Percentiles rank a stretch among this genome's conserved stretches.
Conservation (phyloP, 768 basidiomycete species). For the Sistotremastrum niveocremeum region DNA sequence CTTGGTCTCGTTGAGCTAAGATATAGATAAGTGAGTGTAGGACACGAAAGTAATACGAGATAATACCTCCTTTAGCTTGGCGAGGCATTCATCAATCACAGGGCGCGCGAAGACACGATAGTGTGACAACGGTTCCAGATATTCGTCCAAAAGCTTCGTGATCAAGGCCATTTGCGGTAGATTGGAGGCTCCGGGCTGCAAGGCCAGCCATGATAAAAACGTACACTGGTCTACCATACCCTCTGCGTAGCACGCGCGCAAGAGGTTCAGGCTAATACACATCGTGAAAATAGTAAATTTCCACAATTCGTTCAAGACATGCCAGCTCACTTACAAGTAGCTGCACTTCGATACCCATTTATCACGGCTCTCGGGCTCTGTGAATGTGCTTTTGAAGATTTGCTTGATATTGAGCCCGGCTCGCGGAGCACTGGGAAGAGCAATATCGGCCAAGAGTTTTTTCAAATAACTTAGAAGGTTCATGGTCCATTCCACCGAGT, state of each 20-base stretch:
- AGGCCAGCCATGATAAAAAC: slow-evolving; percentile 67
- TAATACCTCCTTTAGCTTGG: slow-evolving; percentile 51
- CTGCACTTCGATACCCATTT: slow-evolving; percentile 68
- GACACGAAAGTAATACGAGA: slow-evolving; percentile 53
- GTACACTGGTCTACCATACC: slow-evolving; percentile 68
- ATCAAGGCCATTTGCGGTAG: slow-evolving; percentile 73
- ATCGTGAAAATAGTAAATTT: background rate
- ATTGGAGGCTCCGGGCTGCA: slow-evolving; percentile 65
- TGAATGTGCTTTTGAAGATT: slow-evolving; percentile 69
- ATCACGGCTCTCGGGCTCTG: slow-evolving; percentile 55
- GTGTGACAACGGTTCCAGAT: slow-evolving; percentile 52
- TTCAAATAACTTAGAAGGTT: slow-evolving; percentile 70
- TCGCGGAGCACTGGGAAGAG: slow-evolving; percentile 65
- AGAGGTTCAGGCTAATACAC: slow-evolving; percentile 42
- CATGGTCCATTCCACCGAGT: slow-evolving; percentile 77
- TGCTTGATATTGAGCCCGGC: slow-evolving; percentile 70
- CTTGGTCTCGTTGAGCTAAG: background rate
- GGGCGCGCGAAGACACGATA: slow-evolving; percentile 58
- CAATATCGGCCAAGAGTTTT: slow-evolving; percentile 70
- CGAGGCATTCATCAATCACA: slow-evolving; percentile 57
- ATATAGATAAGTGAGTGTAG: slow-evolving; percentile 9
- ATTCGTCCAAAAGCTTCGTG: slow-evolving; percentile 65
- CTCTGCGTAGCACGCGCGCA: slow-evolving; percentile 68
- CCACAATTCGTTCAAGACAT: background rate
- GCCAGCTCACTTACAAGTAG: slow-evolving; percentile 42